phyloP scores from a whole-genome alignment of 2,329 filamentous ascomycete species.

The Piedraia hortae region DNA sequence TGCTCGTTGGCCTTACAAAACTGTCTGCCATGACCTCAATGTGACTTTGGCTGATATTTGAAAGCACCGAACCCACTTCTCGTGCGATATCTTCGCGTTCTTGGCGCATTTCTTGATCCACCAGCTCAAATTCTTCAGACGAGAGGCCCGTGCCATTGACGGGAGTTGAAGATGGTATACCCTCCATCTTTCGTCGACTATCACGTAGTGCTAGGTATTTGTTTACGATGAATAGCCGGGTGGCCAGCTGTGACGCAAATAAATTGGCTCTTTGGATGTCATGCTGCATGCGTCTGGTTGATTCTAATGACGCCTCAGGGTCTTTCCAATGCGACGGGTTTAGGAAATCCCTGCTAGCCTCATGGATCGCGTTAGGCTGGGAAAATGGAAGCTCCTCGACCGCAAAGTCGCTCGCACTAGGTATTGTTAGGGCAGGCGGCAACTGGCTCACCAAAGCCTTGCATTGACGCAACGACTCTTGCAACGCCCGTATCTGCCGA shows the following conservation, averaged over 20 bases:
- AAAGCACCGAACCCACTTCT: constrained; percentile 46
- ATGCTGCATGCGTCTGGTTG: constrained; percentile 32
- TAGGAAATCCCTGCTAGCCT: constrained; percentile 8
- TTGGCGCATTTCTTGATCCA: constrained; percentile 36
- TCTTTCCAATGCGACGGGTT: constrained; percentile 10
- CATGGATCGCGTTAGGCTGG: constrained; percentile 6
- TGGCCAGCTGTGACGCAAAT: constrained; percentile 54
- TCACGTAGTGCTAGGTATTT: constrained; percentile 58
- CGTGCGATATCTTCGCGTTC: constrained; percentile 64
- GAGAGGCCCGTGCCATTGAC: constrained; percentile 14
- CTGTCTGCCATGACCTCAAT: constrained; percentile 46
- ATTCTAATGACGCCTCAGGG: constrained; percentile 12
- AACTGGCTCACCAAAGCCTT: constrained; percentile 40
- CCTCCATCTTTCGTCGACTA: too few species aligned
- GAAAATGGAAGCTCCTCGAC: too few species aligned
- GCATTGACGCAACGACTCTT: constrained; percentile 40
- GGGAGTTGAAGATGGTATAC: too few species aligned
- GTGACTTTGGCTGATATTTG: constrained; percentile 55
- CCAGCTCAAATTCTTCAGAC: constrained; percentile 16
- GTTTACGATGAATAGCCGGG: constrained; percentile 61
- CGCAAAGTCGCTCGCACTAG: too few species aligned
- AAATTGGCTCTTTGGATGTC: constrained; percentile 88
- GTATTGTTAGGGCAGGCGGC: constrained; percentile 38
- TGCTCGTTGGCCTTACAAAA: constrained; percentile 22
- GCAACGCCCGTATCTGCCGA: constrained; percentile 46